Conservation (phyloP, 257 asterid genomes). For the Ligustrum vulgare region DNA sequence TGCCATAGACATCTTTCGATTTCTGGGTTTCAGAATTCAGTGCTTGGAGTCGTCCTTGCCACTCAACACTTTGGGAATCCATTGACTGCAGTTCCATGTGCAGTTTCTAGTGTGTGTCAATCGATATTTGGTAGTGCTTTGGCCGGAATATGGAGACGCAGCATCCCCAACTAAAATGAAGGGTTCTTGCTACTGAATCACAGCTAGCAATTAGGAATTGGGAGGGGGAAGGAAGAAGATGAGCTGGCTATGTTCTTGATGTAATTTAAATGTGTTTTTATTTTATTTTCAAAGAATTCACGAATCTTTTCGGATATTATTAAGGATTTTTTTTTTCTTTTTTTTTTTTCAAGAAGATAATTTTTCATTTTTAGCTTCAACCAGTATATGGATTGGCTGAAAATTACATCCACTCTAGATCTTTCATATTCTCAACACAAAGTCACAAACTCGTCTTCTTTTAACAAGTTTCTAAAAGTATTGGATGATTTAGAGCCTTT, state of each 20-base stretch:
- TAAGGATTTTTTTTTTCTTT: no score
- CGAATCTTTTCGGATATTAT: no score
- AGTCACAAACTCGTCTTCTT: no score
- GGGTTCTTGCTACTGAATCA: constrained; percentile 12
- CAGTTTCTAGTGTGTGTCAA: constrained; percentile 94
- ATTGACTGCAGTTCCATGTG: constrained; percentile 86
- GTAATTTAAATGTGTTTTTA: neutral
- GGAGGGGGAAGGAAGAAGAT: neutral
- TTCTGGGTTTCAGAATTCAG: constrained; percentile 65
- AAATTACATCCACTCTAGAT: no score
- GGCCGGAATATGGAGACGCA: constrained; percentile 86
- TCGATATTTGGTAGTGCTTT: constrained; percentile 79
- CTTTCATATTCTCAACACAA: no score
- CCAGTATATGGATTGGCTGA: no score
- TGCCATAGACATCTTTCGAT: neutral
- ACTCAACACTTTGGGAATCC: constrained; percentile 90
- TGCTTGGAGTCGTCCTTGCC: constrained; percentile 93
- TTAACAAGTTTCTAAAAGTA: no score
- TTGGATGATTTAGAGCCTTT: no score
- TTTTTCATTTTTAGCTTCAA: no score
- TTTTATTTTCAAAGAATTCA: neutral
- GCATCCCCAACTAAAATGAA: constrained; percentile 21
- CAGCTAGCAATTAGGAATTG: neutral
- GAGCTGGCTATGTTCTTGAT: neutral
- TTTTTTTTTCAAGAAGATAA: no score